Percentiles rank a stretch among this genome's conserved stretches.
phyloP scores from a whole-genome alignment of 768 basidiomycete species.

The Naematelia aurantialba region DNA sequence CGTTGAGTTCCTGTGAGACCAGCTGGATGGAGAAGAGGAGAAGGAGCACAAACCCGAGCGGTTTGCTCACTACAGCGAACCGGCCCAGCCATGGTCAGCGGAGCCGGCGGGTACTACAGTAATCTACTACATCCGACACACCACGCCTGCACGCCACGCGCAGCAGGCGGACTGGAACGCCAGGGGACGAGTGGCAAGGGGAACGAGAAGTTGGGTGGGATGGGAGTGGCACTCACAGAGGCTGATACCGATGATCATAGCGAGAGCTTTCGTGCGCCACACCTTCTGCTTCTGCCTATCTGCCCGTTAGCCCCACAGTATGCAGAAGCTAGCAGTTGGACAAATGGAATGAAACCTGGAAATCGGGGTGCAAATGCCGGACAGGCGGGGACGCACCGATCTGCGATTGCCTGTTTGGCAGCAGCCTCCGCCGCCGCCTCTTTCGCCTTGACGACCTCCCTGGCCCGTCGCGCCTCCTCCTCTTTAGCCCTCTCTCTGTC shows the following conservation, averaged over 20 bases:
- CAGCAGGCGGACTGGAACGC: no score
- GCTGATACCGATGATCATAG: constrained; percentile 45
- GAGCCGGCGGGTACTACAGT: no score
- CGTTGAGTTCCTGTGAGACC: constrained; percentile 40
- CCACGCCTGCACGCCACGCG: background rate
- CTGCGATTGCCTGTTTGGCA: constrained; percentile 18
- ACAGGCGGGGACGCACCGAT: no score
- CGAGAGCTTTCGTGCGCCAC: constrained; percentile 39
- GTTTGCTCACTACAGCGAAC: constrained; percentile 30
- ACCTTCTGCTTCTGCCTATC: constrained; percentile 37
- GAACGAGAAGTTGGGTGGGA: no score
- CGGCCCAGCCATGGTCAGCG: no score
- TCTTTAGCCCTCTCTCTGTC: constrained; percentile 17
- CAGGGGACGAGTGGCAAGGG: no score
- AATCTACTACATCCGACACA: no score
- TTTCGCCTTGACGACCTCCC: constrained; percentile 9
- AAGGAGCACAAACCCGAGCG: constrained; percentile 33
- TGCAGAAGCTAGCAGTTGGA: no score
- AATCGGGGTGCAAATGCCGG: no score
- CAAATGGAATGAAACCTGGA: no score
- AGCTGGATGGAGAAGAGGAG: constrained; percentile 40
- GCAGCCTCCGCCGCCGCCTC: background rate
- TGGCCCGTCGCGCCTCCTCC: constrained; percentile 13
- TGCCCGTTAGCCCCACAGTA: background rate
- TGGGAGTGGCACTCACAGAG: no score